A percentile compares a stretch with the other conserved stretches of the same genome.
These are phyloP conservation scores for Yamadazyma insecticola DNA, from an alignment of 805 yeast species.

Conservation along the genomic window DNA sequence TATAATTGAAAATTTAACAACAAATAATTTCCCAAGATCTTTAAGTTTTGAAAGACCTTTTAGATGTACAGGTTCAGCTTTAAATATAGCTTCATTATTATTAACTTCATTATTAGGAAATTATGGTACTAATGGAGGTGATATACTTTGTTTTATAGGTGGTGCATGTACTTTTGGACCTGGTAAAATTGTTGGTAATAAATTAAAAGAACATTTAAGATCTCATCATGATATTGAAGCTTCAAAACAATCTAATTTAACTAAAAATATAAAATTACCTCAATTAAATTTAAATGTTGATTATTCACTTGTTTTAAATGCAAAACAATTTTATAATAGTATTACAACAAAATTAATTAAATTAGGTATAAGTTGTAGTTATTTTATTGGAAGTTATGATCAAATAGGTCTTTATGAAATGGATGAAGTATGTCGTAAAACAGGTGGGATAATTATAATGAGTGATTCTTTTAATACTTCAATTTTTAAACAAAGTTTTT, in stretches of 20 bases:
- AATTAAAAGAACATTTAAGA: constrained; percentile 92
- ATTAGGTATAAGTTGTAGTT: constrained; percentile 77
- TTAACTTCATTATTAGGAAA: constrained; percentile 81
- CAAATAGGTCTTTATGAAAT: constrained; percentile 94
- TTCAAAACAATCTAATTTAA: constrained; percentile 80
- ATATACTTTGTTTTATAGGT: constrained; percentile 82
- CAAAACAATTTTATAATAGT: constrained; percentile 54
- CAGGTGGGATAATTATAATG: constrained; percentile 86
- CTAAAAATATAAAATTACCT: constrained; percentile 62
- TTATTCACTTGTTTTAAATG: constrained; percentile 10
- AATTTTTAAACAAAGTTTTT: constrained; percentile 86
- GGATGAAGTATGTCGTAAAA: constrained; percentile 77
- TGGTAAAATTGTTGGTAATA: constrained; percentile 88
- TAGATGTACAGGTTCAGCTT: constrained; percentile 91
- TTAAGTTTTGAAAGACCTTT: constrained; percentile 60
- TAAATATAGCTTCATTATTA: constrained; percentile 76
- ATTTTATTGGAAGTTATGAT: constrained; percentile 93
- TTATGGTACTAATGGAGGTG: constrained; percentile 69
- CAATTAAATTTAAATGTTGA: constrained; percentile 11
- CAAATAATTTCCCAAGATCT: constrained; percentile 56
- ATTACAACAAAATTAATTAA: constrained; percentile 67
- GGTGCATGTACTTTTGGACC: constrained; percentile 96
- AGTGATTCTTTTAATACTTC: constrained; percentile 94
- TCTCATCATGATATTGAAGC: constrained; percentile 96
- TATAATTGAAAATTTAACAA: constrained; percentile 74